Percentiles rank a stretch among this genome's conserved stretches.
Conservation (phyloP, 768 basidiomycete genomes). For the Trametes sanguinea region DNA sequence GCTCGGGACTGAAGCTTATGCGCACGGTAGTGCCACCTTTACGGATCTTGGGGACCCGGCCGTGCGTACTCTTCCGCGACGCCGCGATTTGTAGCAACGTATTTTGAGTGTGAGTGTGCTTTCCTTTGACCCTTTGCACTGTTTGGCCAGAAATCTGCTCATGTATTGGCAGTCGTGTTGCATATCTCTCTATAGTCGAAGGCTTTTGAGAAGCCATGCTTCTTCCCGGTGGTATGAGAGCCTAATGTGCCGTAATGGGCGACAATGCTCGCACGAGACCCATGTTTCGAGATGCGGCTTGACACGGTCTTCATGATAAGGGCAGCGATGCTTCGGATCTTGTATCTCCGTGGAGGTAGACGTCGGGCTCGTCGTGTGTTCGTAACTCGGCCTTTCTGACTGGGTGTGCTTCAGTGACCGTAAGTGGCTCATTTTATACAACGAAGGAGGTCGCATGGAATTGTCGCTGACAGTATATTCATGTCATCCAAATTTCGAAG, state of each 20-base stretch:
- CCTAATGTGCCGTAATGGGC: background rate
- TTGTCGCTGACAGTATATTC: too few species aligned
- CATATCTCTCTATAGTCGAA: background rate
- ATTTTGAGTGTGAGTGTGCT: background rate
- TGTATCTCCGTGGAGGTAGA: background rate
- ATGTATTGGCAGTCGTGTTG: background rate
- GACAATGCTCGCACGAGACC: constrained; percentile 6
- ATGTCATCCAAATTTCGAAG: too few species aligned
- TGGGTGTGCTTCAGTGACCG: background rate
- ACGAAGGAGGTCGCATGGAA: too few species aligned
- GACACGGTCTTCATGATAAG: constrained; percentile 1
- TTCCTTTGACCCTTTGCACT: too few species aligned
- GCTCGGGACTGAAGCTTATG: background rate
- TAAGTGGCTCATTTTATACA: too few species aligned
- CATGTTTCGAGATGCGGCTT: background rate
- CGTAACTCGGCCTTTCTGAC: background rate
- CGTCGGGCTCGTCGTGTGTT: background rate
- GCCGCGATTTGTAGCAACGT: background rate
- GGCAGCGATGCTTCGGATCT: constrained; percentile 1
- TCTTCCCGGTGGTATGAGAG: background rate
- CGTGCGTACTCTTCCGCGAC: background rate
- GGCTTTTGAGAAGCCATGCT: background rate
- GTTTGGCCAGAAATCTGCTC: too few species aligned
- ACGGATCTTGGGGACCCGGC: background rate
- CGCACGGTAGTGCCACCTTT: background rate